Evolutionary conservation across 2,329 filamentous ascomycete species (phyloP).

Genomic region (Pseudocercospora crystallina): DNA sequence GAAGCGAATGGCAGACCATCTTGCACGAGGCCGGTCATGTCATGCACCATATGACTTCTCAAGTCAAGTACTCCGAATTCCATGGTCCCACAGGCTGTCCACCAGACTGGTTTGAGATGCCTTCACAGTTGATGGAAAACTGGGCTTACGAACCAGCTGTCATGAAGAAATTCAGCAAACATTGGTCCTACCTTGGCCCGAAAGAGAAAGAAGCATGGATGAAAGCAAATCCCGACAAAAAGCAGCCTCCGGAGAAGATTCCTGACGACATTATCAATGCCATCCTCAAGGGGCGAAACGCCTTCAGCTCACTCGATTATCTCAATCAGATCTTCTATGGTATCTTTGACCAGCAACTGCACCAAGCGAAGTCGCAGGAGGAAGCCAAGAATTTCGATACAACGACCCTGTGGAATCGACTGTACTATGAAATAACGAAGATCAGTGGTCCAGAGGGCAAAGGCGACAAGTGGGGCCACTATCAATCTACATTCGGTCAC

Average conservation of each 20-base stretch:
- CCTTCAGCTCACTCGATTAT: not conserved
- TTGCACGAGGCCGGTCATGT: conserved; percentile 18
- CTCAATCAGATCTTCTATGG: conserved; percentile 4
- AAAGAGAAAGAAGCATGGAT: conserved; percentile 4
- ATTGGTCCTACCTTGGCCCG: conserved; percentile 14
- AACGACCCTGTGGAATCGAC: not conserved
- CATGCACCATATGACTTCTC: conserved; percentile 14
- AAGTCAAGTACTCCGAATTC: not conserved
- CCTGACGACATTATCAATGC: conserved; percentile 2
- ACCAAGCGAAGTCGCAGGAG: conserved; percentile 1
- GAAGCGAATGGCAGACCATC: conserved; percentile 1
- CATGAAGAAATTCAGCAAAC: conserved; percentile 13
- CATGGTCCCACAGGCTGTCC: conserved; percentile 9
- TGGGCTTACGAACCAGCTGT: conserved; percentile 5
- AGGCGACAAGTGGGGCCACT: conserved; percentile 5
- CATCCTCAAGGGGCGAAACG: not conserved
- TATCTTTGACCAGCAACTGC: conserved; percentile 1
- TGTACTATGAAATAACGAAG: not conserved
- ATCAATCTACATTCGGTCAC: conserved; percentile 2
- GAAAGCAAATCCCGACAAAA: not conserved
- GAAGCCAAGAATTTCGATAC: conserved; percentile 8
- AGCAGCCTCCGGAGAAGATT: conserved; percentile 5
- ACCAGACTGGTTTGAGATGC: conserved; percentile 8
- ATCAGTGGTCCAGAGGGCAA: not conserved
- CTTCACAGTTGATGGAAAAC: conserved; percentile 17